These are phyloP conservation scores for Colletotrichum orbiculare DNA, from an alignment of 2,329 filamentous ascomycete species.

Conservation along the genomic window DNA sequence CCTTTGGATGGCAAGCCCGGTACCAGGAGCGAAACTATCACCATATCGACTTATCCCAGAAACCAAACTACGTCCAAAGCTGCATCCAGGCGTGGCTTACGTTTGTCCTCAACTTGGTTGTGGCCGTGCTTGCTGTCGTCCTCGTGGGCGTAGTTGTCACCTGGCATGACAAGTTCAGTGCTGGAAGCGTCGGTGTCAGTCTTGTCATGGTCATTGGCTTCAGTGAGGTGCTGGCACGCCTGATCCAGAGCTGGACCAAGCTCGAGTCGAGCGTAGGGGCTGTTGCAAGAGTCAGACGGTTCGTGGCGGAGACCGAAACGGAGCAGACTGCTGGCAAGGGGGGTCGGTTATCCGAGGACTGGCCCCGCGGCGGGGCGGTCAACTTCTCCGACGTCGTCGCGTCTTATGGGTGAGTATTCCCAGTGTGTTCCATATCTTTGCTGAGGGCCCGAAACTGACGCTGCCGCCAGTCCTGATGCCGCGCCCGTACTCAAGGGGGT, in stretches of 20 bases:
- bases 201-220: slow-evolving; percentile 20
- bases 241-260: slow-evolving; percentile 37
- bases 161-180: slow-evolving; percentile 9
- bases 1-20: slow-evolving; percentile 45
- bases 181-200: slow-evolving; percentile 1
- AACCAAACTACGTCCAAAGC: slow-evolving; percentile 63
- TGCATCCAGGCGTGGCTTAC: slow-evolving; percentile 65
- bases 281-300: not conserved
- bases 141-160: slow-evolving; percentile 1
- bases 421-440: not conserved
- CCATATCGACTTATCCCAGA: slow-evolving; percentile 55
- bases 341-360: not conserved
- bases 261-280: slow-evolving; percentile 37
- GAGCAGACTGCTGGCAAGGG: not conserved
- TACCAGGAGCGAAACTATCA: slow-evolving; percentile 38
- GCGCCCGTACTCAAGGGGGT: slow-evolving; percentile 16
- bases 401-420: slow-evolving; percentile 14
- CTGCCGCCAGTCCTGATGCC: not conserved
- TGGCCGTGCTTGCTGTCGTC: slow-evolving; percentile 3
- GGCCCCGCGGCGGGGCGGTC: not conserved
- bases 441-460: not conserved
- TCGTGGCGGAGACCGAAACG: not conserved
- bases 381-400: slow-evolving; percentile 5
- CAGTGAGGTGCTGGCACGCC: slow-evolving; percentile 1
- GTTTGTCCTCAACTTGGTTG: slow-evolving; percentile 53